These are phyloP conservation scores for Neonectria faginata DNA, from an alignment of 2,329 filamentous ascomycete species.

Conservation along the genomic window DNA sequence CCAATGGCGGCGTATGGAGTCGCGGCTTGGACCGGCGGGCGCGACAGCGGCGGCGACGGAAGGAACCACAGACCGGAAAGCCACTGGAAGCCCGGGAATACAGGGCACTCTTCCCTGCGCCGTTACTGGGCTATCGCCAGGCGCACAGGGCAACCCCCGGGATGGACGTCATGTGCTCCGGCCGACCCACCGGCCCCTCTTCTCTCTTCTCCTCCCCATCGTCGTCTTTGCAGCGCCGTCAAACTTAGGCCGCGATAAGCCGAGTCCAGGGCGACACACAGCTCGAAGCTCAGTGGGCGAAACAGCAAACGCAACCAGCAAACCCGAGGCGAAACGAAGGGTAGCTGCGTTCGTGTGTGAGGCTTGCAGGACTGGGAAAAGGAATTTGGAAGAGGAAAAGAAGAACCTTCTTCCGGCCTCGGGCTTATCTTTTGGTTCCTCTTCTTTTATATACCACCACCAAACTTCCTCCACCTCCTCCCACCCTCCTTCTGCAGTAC, in stretches of 20 bases:
- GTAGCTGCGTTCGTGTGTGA: constrained; percentile 31
- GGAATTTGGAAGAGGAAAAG: constrained; percentile 22
- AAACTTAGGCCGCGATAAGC: constrained; percentile 48
- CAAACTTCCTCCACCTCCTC: constrained; percentile 2
- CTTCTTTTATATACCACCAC: constrained; percentile 8
- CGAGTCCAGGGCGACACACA: constrained; percentile 33
- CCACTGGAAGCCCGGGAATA: background rate
- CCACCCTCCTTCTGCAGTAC: constrained; percentile 24
- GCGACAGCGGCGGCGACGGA: background rate
- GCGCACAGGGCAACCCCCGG: constrained; percentile 16
- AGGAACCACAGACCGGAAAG: background rate
- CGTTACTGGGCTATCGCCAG: constrained; percentile 26
- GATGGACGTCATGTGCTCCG: constrained; percentile 42
- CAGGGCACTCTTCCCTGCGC: background rate
- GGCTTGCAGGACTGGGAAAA: constrained; percentile 2
- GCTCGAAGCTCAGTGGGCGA: constrained; percentile 5
- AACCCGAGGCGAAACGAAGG: constrained; percentile 2
- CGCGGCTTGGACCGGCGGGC: constrained; percentile 19
- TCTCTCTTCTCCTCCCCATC: background rate
- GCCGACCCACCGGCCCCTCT: constrained; percentile 24
- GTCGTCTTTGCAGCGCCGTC: background rate
- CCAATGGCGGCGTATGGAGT: constrained; percentile 34
- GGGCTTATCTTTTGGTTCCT: background rate
- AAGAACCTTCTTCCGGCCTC: background rate
- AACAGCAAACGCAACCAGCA: constrained; percentile 10